Evolutionary conservation across 2,329 filamentous ascomycete species (phyloP), one percentile per base, ranked within the genome.

Genomic region (Botrytis aclada): DNA sequence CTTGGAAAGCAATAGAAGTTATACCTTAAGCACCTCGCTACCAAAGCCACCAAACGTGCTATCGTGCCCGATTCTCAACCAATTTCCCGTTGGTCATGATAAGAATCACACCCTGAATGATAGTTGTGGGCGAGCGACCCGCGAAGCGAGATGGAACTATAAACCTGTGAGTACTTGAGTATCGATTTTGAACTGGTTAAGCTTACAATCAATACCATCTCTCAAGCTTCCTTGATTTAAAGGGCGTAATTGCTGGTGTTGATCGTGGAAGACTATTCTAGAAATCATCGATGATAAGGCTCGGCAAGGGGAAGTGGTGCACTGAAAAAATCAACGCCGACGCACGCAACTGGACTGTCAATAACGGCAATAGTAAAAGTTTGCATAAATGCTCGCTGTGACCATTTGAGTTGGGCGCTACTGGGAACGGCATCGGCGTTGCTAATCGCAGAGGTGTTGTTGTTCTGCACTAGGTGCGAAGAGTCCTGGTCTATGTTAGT

Each of bases 101-200:
- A 4, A 51, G 25, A n/a, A 54, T n/a, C 7, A n/a, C 47, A 54
- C 47, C 47, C 12, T 54, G 47, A 54, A 54, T 54, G 25, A 54
- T 54, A 10, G 5, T 54, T 54, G 12, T 54, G 12, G 25, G 10
- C 47, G 25, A 5, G 10, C 12, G 14, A 16, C 16, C 25, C 29
- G 51, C 12, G 25, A n/a, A n/a, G 47, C 22, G n/a, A 51, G 22
- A n/a, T n/a, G 47, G 47, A 51, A 51, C 47, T 51, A 51, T 12
- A 51, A 6, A 51, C 12, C 10, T n/a, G 3, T 51, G 10, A 51
- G 47, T n/a, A 51, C 10, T 14, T n/a, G 4, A 5, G 10, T 25
- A 0, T n/a, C 47, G 22, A 1, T 51, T 51, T 5, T 3, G 4
- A 51, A n/a, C 3, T 51, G 6, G 0, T n/a, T n/a, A 51, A n/a